Conservation (phyloP, 371 early-diverging fungal genomes). For the Umbelopsis sp. region DNA sequence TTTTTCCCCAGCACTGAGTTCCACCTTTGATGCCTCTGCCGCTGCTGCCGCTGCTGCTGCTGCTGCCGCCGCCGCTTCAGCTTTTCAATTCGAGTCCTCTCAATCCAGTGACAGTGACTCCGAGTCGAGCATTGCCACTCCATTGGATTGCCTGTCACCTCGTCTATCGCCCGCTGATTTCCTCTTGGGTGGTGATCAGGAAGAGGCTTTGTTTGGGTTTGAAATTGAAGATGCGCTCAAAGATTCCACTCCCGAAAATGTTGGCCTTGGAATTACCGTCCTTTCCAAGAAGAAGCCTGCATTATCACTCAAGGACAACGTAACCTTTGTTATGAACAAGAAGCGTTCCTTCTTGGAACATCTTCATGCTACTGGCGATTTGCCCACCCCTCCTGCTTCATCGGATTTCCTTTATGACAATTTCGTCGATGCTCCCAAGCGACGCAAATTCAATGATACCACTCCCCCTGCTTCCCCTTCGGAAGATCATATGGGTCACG, state of each 20-base stretch:
- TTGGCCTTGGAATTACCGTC: slow-evolving; percentile 27
- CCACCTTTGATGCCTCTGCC: slow-evolving; percentile 2
- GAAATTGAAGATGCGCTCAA: slow-evolving; percentile 20
- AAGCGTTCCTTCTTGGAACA: slow-evolving; percentile 5
- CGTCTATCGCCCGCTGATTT: slow-evolving; percentile 34
- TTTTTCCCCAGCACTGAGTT: slow-evolving; percentile 30
- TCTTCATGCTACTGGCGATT: slow-evolving; percentile 7
- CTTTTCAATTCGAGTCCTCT: slow-evolving; percentile 15
- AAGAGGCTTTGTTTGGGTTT: slow-evolving; percentile 29
- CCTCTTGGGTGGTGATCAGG: slow-evolving; percentile 28
- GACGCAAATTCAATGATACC: slow-evolving; percentile 20
- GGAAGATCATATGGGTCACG: slow-evolving; percentile 20
- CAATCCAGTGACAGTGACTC: slow-evolving; percentile 24
- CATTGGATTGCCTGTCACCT: slow-evolving; percentile 21
- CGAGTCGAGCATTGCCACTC: slow-evolving; percentile 18
- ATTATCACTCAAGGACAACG: background rate
- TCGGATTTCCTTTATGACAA: slow-evolving; percentile 20
- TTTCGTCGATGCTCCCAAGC: slow-evolving; percentile 22
- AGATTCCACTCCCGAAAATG: slow-evolving; percentile 3
- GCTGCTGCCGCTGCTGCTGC: slow-evolving; percentile 3
- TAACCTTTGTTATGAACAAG: background rate
- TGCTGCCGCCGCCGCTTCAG: background rate
- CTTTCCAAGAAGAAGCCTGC: slow-evolving; percentile 19
- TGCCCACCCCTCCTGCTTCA: slow-evolving; percentile 32
- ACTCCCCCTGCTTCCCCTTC: slow-evolving; percentile 29